phyloP scores from a whole-genome alignment of 805 yeast species.

The Saturnispora gosingensis region DNA sequence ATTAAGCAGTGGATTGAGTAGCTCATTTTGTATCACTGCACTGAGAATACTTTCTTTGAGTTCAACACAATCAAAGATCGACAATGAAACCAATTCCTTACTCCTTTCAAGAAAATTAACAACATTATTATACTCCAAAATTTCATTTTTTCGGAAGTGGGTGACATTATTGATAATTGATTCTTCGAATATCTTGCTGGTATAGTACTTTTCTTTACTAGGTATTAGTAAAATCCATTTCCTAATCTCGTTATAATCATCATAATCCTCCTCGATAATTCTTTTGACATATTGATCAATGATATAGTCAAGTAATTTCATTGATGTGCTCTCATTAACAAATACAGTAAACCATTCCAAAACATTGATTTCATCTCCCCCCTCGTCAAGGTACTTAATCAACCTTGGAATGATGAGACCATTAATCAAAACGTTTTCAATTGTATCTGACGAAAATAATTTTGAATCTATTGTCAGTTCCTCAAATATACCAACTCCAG shows the following conservation, averaged over 20 bases:
- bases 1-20: not conserved
- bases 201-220: constrained; percentile 14
- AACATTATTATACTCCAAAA: not conserved
- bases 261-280: not conserved
- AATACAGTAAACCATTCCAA: constrained; percentile 5
- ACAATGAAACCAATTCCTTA: not conserved
- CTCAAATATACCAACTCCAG: constrained; percentile 26
- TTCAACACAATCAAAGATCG: not conserved
- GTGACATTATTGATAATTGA: not conserved
- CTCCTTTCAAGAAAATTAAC: not conserved
- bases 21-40: constrained; percentile 1
- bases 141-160: not conserved
- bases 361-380: not conserved
- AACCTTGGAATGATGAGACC: not conserved
- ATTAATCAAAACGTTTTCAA: not conserved
- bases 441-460: not conserved
- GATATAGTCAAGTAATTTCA: not conserved
- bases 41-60: not conserved
- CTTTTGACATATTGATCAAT: not conserved
- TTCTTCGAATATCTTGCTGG: not conserved
- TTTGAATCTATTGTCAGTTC: constrained; percentile 18
- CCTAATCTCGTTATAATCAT: not conserved
- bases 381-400: not conserved
- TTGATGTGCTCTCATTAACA: not conserved
- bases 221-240: constrained; percentile 1